A percentile compares a stretch with the other conserved stretches of the same genome.
Conservation (phyloP, 2,329 filamentous ascomycete species). For the Cryphonectria naterciae region DNA sequence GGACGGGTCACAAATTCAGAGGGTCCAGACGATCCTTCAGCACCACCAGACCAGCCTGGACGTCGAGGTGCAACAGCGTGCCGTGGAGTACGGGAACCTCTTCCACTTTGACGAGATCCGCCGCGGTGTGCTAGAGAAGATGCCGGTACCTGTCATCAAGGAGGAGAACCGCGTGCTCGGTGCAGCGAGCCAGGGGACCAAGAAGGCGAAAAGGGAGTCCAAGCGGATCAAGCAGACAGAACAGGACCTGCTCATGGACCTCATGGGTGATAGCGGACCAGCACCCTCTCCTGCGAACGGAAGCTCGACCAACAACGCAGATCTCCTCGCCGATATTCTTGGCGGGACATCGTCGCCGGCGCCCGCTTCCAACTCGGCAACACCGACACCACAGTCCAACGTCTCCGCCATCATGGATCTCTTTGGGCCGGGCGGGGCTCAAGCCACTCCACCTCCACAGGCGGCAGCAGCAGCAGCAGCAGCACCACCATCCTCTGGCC, state of each 20-base stretch:
- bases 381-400: slow-evolving; percentile 60
- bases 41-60: slow-evolving; percentile 84
- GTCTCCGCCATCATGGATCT: slow-evolving; percentile 87
- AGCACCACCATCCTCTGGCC: slow-evolving; percentile 49
- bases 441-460: slow-evolving; percentile 40
- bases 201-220: slow-evolving; percentile 72
- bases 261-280: slow-evolving; percentile 80
- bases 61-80: slow-evolving; percentile 93
- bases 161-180: slow-evolving; percentile 92
- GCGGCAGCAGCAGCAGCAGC: slow-evolving; percentile 53
- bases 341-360: slow-evolving; percentile 66
- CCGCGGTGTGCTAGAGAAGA: slow-evolving; percentile 90
- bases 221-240: slow-evolving; percentile 83
- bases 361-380: slow-evolving; percentile 48
- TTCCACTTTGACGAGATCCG: slow-evolving; percentile 88
- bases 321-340: slow-evolving; percentile 89
- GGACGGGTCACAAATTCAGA: slow-evolving; percentile 83
- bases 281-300: slow-evolving; percentile 58
- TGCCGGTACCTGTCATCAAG: slow-evolving; percentile 96
- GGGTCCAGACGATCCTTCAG: slow-evolving; percentile 77
- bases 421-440: slow-evolving; percentile 60
- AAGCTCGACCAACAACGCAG: slow-evolving; percentile 71
- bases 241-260: slow-evolving; percentile 86
- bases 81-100: slow-evolving; percentile 94
- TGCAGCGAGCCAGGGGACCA: slow-evolving; percentile 70